phyloP scores from a whole-genome alignment of 2,329 filamentous ascomycete genomes.

The Nakataea oryzae region DNA sequence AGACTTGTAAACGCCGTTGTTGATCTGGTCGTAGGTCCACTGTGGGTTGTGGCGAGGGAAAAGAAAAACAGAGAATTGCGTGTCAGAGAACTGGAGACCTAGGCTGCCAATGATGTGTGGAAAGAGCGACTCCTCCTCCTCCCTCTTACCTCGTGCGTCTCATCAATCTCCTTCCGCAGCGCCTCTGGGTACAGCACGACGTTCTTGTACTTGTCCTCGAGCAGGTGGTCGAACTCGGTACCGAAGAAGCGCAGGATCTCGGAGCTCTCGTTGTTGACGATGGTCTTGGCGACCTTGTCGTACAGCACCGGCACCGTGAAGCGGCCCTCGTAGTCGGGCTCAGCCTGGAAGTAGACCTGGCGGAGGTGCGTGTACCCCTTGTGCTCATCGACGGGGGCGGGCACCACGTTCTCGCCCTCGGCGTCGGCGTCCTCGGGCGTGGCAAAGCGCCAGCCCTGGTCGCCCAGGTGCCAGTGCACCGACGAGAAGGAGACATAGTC shows the following conservation, averaged over 20 bases:
- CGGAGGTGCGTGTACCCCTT: conserved; percentile 60
- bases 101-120: neutral
- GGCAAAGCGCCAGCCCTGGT: conserved; percentile 72
- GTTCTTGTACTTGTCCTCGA: conserved; percentile 47
- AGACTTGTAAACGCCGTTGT: conserved; percentile 63
- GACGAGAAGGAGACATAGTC: conserved; percentile 68
- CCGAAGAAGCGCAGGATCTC: conserved; percentile 92
- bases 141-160: conserved; percentile 45
- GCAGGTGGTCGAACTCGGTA: conserved; percentile 64
- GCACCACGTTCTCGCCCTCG: conserved; percentile 51
- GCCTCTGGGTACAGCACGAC: conserved; percentile 58
- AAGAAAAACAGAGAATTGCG: neutral
- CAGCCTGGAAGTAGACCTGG: conserved; percentile 68
- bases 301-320: conserved; percentile 85
- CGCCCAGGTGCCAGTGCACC: conserved; percentile 84
- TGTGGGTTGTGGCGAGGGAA: neutral
- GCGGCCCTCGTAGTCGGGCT: conserved; percentile 62
- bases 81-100: neutral
- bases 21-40: conserved; percentile 70
- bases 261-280: conserved; percentile 85
- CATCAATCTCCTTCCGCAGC: conserved; percentile 61
- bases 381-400: conserved; percentile 60
- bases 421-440: conserved; percentile 46
- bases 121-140: no score
- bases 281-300: conserved; percentile 63